Base-by-base conservation (phyloP, 1,284 basidiomycete genomes). In the Cystobasidiaceae sp. region DNA sequence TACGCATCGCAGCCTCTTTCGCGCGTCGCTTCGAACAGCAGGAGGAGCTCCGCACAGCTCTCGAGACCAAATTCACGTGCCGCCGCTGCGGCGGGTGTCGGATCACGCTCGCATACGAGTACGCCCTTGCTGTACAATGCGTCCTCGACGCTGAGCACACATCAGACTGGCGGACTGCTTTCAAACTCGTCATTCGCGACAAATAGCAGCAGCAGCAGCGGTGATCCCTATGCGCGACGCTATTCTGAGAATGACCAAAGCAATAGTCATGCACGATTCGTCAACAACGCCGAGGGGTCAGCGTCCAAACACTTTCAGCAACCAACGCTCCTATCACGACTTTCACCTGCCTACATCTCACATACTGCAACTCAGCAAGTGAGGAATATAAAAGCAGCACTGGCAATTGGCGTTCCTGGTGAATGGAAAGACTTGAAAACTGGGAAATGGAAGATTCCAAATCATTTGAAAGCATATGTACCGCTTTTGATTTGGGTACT, bases 401-500 rank as follows among this genome's bases (percentile, higher is more conserved):
- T 64, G 23, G 52, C 23, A 6, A 56, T 64, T 37, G 61, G 61
- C 1, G 39, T 56, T 15, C 37, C 41, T 13, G 61, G 61, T 8
- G 61, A 64, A 49, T 64, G 61, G 61, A 45, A 13, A 43, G 61
- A 64, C 34, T 25, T 23, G 19, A 32, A 11, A 23, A 55, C 61
- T 33, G 61, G 61, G 11, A 45, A 51, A 27, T 34, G 46, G 46
- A 50, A 44, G 28, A 46, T 58, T 19, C 76, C 76, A 2, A 67
- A 69, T 19, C 75, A 76, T 73, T 59, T 77, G 21, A 71, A 70
- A 34, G 76, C 76, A 4, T 77, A 76, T 55, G 66, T 75, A 19
- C 76, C 76, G 17, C 68, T 77, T 30, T 65, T 77, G 30, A 74
- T 77, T 58, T 77, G 76, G 76, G 68, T 76, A 25, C 72, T 51